Conservation (phyloP, 768 basidiomycete genomes). For the Mycena venus region DNA sequence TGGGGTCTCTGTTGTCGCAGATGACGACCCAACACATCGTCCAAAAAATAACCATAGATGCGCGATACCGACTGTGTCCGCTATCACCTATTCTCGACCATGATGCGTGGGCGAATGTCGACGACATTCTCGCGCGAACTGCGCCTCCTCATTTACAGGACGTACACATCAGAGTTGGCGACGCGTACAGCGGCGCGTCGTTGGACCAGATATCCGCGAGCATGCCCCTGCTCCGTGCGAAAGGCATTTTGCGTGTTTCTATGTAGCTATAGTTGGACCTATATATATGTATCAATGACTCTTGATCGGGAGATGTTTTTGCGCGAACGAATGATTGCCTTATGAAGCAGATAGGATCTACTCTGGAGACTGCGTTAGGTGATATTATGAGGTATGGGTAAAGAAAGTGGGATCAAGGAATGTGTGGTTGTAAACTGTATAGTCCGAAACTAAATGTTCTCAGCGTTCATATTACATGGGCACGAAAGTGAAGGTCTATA, state of each 20-base stretch:
- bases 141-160: neutral
- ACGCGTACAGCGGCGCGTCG: neutral
- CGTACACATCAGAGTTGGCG: constrained; percentile 2
- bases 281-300: constrained; percentile 6
- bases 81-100: neutral
- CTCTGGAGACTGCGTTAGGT: neutral
- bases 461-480: constrained; percentile 2
- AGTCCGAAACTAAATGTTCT: neutral
- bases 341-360: neutral
- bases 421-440: neutral
- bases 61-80: constrained; percentile 5
- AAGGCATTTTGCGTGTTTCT: neutral
- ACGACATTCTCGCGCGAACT: neutral
- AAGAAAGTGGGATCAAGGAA: neutral
- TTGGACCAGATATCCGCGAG: neutral
- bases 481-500: neutral
- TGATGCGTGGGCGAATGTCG: constrained; percentile 4
- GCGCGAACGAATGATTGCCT: neutral
- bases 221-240: constrained; percentile 1
- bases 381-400: neutral
- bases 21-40: constrained; percentile 5
- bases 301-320: neutral
- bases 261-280: constrained; percentile 11
- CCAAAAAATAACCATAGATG: constrained; percentile 15
- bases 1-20: constrained; percentile 9